phyloP scores from a whole-genome alignment of 345 rosid species.

The Aquilaria yunnanensis region DNA sequence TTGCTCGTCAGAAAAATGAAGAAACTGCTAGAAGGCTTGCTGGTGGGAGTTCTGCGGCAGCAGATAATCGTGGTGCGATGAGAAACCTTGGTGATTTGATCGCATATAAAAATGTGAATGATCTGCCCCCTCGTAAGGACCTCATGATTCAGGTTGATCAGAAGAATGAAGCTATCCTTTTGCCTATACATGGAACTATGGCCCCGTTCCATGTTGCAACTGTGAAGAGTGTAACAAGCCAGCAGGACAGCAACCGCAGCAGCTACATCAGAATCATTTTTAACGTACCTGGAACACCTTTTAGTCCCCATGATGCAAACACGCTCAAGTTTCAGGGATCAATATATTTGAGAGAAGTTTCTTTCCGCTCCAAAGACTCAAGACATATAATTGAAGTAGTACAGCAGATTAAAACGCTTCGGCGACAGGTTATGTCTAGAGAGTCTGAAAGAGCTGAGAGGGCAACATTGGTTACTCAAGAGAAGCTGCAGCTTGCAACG shows the following conservation, averaged over 20 bases:
- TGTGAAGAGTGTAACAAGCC: constrained; percentile 42
- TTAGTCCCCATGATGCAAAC: constrained; percentile 42
- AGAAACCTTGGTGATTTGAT: constrained; percentile 31
- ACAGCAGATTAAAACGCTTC: constrained; percentile 37
- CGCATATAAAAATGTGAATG: constrained; percentile 51
- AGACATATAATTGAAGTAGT: constrained; percentile 50
- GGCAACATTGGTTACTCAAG: constrained; percentile 51
- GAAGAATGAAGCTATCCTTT: constrained; percentile 40
- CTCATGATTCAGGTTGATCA: constrained; percentile 51
- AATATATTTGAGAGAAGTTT: constrained; percentile 42
- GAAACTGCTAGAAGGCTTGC: constrained; percentile 55
- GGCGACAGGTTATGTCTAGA: constrained; percentile 36
- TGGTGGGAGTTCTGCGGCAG: constrained; percentile 29
- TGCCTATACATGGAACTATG: constrained; percentile 51
- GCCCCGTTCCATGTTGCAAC: constrained; percentile 52
- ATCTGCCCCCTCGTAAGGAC: constrained; percentile 36
- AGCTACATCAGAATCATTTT: constrained; percentile 46
- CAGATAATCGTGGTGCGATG: constrained; percentile 29
- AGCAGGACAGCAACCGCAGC: constrained; percentile 36
- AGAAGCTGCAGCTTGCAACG: constrained; percentile 33
- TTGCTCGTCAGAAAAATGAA: constrained; percentile 53
- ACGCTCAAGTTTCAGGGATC: constrained; percentile 37
- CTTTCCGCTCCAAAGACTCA: constrained; percentile 46
- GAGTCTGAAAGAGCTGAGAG: constrained; percentile 55
- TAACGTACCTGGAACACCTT: constrained; percentile 42